phyloP scores from a whole-genome alignment of 75 land plant genomes.

The Pinus albicaulis region DNA sequence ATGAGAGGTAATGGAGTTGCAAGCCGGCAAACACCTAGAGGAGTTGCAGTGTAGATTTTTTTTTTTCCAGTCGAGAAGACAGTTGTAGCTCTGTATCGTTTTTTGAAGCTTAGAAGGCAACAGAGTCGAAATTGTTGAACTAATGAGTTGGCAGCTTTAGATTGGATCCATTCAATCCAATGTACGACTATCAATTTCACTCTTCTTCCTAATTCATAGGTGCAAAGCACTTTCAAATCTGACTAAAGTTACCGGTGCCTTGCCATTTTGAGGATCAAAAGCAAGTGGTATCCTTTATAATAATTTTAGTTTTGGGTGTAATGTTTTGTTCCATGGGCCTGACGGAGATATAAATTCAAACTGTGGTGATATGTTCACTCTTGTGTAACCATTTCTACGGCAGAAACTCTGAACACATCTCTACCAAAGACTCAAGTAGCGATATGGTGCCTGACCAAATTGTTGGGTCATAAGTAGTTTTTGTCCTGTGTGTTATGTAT shows the following conservation, averaged over 20 bases:
- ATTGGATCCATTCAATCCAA: constrained; percentile 20
- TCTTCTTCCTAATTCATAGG: too few species aligned
- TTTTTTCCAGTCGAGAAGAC: constrained; percentile 1
- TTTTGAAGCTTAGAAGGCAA: constrained; percentile 12
- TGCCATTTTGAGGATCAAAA: constrained; percentile 32
- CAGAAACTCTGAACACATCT: background rate
- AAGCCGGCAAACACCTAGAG: too few species aligned
- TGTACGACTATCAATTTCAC: constrained; percentile 26
- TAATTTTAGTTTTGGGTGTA: too few species aligned
- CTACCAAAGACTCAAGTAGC: too few species aligned
- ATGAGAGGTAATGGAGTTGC: too few species aligned
- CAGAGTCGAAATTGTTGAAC: constrained; percentile 15
- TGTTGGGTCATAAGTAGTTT: too few species aligned
- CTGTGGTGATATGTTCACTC: constrained; percentile 6
- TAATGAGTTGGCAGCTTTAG: constrained; percentile 4
- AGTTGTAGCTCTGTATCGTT: constrained; percentile 8
- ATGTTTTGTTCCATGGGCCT: constrained; percentile 33
- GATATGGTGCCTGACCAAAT: too few species aligned
- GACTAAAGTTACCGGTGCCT: constrained; percentile 18
- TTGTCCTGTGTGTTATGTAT: too few species aligned
- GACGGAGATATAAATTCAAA: constrained; percentile 40
- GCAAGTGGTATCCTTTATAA: constrained; percentile 20
- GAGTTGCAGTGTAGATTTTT: constrained; percentile 15
- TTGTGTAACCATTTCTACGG: background rate
- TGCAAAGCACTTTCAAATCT: constrained; percentile 17